Conservation (phyloP, 2,329 filamentous ascomycete species). For the Ceratocystis alfenasii region DNA sequence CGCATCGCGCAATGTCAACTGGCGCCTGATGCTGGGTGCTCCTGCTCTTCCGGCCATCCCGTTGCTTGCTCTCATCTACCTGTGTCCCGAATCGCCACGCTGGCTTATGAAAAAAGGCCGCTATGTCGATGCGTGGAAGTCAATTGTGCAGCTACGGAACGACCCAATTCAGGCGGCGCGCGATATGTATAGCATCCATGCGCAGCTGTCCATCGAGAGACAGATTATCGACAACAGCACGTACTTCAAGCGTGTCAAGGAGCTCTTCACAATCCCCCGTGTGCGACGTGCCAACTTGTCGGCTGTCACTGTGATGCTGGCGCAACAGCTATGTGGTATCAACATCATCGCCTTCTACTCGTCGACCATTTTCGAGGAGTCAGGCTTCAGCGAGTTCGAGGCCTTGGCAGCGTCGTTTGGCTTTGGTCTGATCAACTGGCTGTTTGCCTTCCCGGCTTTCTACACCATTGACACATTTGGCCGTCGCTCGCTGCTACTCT, state of each 20-base stretch:
- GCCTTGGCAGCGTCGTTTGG: conserved; percentile 36
- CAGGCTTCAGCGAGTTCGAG: conserved; percentile 31
- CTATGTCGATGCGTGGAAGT: conserved; percentile 43
- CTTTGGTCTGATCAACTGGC: conserved; percentile 46
- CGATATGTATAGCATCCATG: conserved; percentile 49
- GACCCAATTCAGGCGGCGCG: conserved; percentile 48
- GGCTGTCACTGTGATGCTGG: conserved; percentile 56
- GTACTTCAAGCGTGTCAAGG: conserved; percentile 41
- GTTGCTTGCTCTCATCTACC: conserved; percentile 43
- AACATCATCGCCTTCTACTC: conserved; percentile 42
- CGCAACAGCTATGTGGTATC: conserved; percentile 50
- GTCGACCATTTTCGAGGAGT: conserved; percentile 35
- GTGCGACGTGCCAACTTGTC: conserved; percentile 52
- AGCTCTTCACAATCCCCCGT: conserved; percentile 47
- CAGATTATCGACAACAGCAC: conserved; percentile 31
- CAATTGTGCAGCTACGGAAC: conserved; percentile 46
- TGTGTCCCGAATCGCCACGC: conserved; percentile 53
- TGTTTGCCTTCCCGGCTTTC: conserved; percentile 55
- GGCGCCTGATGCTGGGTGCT: conserved; percentile 46
- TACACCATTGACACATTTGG: conserved; percentile 58
- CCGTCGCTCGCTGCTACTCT: conserved; percentile 47
- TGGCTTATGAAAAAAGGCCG: conserved; percentile 54
- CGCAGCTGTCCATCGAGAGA: conserved; percentile 29
- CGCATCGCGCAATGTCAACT: conserved; percentile 43
- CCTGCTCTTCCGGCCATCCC: conserved; percentile 55